Percentiles rank a stretch among this genome's conserved stretches.
Conservation (phyloP, 192 early-diverging fungal species). For the Allomyces macrogynus region DNA sequence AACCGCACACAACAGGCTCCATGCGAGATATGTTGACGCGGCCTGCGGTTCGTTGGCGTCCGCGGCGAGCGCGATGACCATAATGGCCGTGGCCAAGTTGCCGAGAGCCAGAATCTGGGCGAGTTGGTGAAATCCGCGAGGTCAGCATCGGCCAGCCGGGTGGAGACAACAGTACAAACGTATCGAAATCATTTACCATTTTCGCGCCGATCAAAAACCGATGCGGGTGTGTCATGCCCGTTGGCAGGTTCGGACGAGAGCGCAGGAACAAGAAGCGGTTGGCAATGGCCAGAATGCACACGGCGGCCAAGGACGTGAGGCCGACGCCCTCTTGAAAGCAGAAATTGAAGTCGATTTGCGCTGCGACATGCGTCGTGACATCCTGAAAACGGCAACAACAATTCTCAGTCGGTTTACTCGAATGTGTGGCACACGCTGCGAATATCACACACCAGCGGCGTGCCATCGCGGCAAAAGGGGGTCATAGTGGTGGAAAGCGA, state of each 20-base stretch:
- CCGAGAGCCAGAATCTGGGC: background rate
- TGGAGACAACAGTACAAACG: background rate
- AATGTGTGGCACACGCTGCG: no score
- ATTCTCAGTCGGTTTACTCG: no score
- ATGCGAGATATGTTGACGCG: no score
- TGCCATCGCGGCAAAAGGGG: no score
- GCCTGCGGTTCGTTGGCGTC: no score
- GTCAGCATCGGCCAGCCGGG: background rate
- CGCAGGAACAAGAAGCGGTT: background rate
- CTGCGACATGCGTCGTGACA: no score
- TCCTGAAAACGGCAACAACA: no score
- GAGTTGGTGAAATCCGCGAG: background rate
- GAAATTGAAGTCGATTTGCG: background rate
- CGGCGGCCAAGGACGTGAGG: background rate
- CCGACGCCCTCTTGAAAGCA: background rate
- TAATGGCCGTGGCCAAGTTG: background rate
- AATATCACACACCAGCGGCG: no score
- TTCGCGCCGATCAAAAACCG: background rate
- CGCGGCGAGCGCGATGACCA: background rate
- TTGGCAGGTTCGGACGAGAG: background rate
- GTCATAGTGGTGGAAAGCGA: no score
- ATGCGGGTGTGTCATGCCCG: background rate
- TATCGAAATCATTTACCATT: background rate
- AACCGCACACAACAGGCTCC: background rate
- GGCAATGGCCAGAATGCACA: background rate